phyloP scores from a whole-genome alignment of 1,284 basidiomycete genomes.

The Somion occarium region DNA sequence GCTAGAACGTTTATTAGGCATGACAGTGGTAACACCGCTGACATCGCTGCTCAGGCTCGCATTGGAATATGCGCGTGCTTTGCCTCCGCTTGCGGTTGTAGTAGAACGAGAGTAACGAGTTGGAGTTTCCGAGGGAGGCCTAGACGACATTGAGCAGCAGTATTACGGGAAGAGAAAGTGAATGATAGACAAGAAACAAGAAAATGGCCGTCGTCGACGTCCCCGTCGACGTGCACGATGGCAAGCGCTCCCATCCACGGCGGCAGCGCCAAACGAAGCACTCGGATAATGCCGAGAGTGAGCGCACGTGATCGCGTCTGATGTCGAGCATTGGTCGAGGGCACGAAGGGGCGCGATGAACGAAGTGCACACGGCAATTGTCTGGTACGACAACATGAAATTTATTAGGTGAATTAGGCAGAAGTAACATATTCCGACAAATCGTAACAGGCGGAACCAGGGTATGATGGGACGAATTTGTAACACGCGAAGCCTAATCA shows the following conservation, averaged over 20 bases:
- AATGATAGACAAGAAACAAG: background rate
- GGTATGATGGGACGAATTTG: no score
- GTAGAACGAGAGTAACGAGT: slow-evolving; percentile 30
- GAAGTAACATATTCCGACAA: no score
- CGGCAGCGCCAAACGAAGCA: no score
- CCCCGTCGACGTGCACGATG: background rate
- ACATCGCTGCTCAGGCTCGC: slow-evolving; percentile 28
- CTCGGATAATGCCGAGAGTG: no score
- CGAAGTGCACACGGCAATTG: no score
- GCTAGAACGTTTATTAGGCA: slow-evolving; percentile 23
- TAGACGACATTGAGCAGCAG: slow-evolving; percentile 24
- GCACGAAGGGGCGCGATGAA: no score
- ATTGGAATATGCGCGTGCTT: slow-evolving; percentile 30
- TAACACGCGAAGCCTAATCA: no score
- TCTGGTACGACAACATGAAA: no score
- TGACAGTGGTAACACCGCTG: slow-evolving; percentile 38
- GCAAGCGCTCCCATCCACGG: background rate
- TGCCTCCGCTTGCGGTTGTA: slow-evolving; percentile 22
- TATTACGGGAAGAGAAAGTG: slow-evolving; percentile 1
- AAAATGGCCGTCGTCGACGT: background rate
- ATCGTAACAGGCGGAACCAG: no score
- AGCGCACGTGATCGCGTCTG: no score
- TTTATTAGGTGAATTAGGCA: no score
- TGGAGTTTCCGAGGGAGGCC: slow-evolving; percentile 32
- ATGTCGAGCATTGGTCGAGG: no score